These are phyloP conservation scores for Colletotrichum theobromicola DNA, from an alignment of 2,329 filamentous ascomycete genomes.

Conservation along the genomic window DNA sequence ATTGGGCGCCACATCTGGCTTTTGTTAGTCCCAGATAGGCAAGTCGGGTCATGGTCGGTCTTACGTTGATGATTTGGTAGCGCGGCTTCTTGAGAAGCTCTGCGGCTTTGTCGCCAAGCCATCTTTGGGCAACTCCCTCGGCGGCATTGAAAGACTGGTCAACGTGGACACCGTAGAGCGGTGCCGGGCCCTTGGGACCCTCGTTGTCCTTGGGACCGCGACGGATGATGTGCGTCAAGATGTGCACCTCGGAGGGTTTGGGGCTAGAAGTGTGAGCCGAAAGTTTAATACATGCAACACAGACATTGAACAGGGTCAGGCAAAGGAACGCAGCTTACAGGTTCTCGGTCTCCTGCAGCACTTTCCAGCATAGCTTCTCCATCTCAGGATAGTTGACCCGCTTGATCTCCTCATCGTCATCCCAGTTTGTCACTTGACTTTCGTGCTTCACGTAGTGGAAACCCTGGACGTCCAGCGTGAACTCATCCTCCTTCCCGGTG, in stretches of 20 bases:
- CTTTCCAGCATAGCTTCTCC: conserved; percentile 19
- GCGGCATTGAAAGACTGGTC: conserved; percentile 59
- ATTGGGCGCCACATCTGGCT: conserved; percentile 34
- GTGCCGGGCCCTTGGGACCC: conserved; percentile 6
- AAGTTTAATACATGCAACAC: background rate
- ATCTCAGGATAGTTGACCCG: conserved; percentile 41
- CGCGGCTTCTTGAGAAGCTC: conserved; percentile 41
- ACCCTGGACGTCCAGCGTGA: conserved; percentile 55
- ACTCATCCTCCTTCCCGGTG: conserved; percentile 71
- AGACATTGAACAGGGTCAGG: background rate
- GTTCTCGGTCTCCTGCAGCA: conserved; percentile 8
- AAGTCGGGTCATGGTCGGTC: conserved; percentile 39
- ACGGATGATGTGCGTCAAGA: conserved; percentile 18
- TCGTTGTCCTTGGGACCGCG: conserved; percentile 9
- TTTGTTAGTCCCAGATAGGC: conserved; percentile 52
- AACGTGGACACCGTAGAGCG: conserved; percentile 49
- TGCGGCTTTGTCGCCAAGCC: conserved; percentile 5
- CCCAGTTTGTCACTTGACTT: conserved; percentile 55
- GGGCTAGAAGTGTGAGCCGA: background rate
- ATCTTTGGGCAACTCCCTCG: conserved; percentile 12
- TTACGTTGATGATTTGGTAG: conserved; percentile 62
- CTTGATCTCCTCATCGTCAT: conserved; percentile 56
- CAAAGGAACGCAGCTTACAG: background rate
- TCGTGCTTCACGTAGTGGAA: conserved; percentile 62
- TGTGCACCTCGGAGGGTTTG: conserved; percentile 12